Conservation (phyloP, 257 asterid species). For the Salvia splendens region DNA sequence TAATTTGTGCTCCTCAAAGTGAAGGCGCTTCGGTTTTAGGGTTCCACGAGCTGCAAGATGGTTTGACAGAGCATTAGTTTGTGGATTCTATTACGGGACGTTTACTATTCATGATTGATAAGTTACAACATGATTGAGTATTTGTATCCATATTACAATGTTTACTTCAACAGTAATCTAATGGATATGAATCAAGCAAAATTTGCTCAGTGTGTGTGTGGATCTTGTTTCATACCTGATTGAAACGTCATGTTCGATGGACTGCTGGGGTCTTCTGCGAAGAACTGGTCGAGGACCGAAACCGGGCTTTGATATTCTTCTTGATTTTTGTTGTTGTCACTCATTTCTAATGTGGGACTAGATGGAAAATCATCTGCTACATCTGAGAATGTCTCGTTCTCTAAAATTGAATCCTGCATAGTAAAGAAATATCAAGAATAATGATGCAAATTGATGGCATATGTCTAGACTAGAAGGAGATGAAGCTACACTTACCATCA, state of each 20-base stretch:
- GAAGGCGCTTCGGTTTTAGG: conserved; percentile 46
- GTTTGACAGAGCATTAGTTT: neutral
- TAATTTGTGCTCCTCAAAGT: conserved; percentile 48
- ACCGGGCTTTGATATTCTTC: conserved; percentile 69
- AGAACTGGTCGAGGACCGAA: conserved; percentile 66
- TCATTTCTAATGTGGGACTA: conserved; percentile 38
- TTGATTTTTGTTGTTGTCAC: conserved; percentile 39
- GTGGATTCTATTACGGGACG: neutral
- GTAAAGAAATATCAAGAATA: neutral
- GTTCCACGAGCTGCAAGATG: conserved; percentile 39
- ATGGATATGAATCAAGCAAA: too few relatives aligned
- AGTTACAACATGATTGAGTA: too few relatives aligned
- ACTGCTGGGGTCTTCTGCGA: conserved; percentile 43
- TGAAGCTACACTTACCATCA: conserved; percentile 23
- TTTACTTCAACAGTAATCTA: too few relatives aligned
- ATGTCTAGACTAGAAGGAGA: neutral
- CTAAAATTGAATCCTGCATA: conserved; percentile 39
- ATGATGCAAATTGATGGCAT: neutral
- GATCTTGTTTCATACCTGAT: conserved; percentile 36
- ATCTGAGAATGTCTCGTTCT: conserved; percentile 35
- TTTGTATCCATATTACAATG: too few relatives aligned
- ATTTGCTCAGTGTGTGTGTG: neutral
- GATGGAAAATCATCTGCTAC: conserved; percentile 40
- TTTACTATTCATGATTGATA: too few relatives aligned
- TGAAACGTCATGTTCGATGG: conserved; percentile 37